Evolutionary conservation across 495 filamentous ascomycete species (phyloP), one percentile per base, ranked within the genome.

Genomic region (Aspergillus egyptiacus): DNA sequence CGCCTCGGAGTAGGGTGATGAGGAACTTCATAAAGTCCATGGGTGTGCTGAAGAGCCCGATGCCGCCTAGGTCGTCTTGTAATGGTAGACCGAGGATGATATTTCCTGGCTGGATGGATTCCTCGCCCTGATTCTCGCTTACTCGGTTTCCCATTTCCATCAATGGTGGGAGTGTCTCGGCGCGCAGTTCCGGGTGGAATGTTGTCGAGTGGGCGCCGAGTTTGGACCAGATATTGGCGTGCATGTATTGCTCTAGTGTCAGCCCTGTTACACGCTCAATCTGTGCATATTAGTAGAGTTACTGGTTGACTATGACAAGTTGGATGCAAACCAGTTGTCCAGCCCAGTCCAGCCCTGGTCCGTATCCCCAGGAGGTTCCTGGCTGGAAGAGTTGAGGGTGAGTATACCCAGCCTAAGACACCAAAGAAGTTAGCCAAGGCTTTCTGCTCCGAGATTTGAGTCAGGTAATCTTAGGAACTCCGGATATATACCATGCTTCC

Each of bases 31-130:
- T 18, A 33, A 46, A 55, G 41, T 54, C 34, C 58, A 13, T 37
- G 0, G 48, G 32, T 6, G 52, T 59, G 25, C 68, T 67, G 44
- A 60, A 78, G 9, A 76, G 35, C 1, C 81, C 81, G 0, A 63
- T 67, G 1, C 81, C 80, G 1, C 77, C 80, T 3, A 70, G 50
- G 45, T 70, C 63, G 22, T 73, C 61, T 24, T 51, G 9, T n/a
- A 34, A 55, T 46, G 46, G 56, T 1, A 7, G n/a, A n/a, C n/a
- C n/a, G n/a, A n/a, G n/a, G n/a, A n/a, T n/a, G n/a, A n/a, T n/a
- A n/a, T n/a, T n/a, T n/a, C n/a, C n/a, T n/a, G n/a, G n/a, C n/a
- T n/a, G n/a, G n/a, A n/a, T n/a, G n/a, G n/a, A n/a, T n/a, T n/a
- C n/a, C n/a, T n/a, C n/a, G n/a, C n/a, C n/a, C n/a, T n/a, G n/a